These are phyloP conservation scores for Sisymbrium irio DNA, from an alignment of 345 rosid genomes.

Conservation along the genomic window DNA sequence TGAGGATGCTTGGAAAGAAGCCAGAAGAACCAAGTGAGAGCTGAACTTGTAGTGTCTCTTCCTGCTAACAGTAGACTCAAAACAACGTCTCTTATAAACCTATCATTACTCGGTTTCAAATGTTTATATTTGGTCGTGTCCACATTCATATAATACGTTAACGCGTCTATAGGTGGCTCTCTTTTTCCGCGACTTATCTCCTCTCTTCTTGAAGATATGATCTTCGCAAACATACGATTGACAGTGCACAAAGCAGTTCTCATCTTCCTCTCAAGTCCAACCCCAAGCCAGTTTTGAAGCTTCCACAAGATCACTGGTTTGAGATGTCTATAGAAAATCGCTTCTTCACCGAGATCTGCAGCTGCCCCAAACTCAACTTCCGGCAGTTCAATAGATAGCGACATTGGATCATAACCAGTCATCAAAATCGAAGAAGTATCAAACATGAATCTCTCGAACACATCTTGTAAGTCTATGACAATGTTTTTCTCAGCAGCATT, in stretches of 20 bases:
- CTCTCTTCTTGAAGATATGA: conserved; percentile 4
- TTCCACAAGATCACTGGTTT: conserved; percentile 5
- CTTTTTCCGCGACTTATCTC: neutral
- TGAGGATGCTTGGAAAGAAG: conserved; percentile 37
- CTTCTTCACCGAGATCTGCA: conserved; percentile 2
- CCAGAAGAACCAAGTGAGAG: conserved; percentile 44
- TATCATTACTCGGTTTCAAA: conserved; percentile 5
- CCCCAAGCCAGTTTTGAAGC: conserved; percentile 4
- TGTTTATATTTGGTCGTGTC: conserved; percentile 6
- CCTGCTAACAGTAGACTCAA: conserved; percentile 37
- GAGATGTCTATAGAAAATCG: neutral
- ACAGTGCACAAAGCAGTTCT: conserved; percentile 7
- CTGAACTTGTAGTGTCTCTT: conserved; percentile 40
- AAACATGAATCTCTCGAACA: conserved; percentile 33
- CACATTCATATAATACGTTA: neutral
- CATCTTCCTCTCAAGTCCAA: conserved; percentile 1
- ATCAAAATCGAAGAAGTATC: conserved; percentile 24
- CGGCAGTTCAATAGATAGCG: neutral
- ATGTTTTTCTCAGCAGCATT: neutral
- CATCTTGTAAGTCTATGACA: conserved; percentile 27
- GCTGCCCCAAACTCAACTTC: conserved; percentile 1
- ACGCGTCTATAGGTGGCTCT: neutral
- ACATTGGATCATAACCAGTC: conserved; percentile 19
- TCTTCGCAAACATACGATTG: neutral
- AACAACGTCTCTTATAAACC: conserved; percentile 39